A percentile compares a stretch with the other conserved stretches of the same genome.
These are phyloP conservation scores for Saccharomycopsis selenospora DNA, from an alignment of 805 yeast genomes.

Conservation along the genomic window DNA sequence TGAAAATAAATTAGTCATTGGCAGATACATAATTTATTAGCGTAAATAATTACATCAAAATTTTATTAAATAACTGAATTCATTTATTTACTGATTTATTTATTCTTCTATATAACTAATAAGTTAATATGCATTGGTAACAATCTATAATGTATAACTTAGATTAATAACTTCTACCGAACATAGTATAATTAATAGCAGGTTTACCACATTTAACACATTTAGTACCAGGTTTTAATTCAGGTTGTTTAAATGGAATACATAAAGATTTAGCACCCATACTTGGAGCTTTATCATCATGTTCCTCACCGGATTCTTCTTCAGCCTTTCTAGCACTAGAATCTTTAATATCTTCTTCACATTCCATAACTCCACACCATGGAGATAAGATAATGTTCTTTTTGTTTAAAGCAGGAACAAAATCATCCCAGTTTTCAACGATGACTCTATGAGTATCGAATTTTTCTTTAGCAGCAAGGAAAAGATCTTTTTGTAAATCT, in stretches of 20 bases:
- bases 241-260: constrained; percentile 91
- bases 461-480: constrained; percentile 67
- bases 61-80: neutral
- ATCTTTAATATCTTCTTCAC: constrained; percentile 97
- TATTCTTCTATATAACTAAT: no score
- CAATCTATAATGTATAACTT: neutral
- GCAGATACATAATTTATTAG: no score
- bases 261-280: constrained; percentile 99
- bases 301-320: constrained; percentile 76
- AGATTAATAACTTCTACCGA: constrained; percentile 88
- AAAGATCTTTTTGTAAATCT: constrained; percentile 70
- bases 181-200: constrained; percentile 85
- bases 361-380: constrained; percentile 92
- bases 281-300: constrained; percentile 93
- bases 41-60: neutral
- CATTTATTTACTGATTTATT: neutral
- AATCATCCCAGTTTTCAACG: constrained; percentile 84
- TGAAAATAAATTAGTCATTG: constrained; percentile 1
- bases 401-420: constrained; percentile 84
- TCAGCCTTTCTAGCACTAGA: constrained; percentile 69
- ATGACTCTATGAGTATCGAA: constrained; percentile 78
- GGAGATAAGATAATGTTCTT: constrained; percentile 90
- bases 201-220: constrained; percentile 78
- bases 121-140: no score
- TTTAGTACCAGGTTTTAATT: constrained; percentile 65